Base-by-base conservation (phyloP, 169 alveolate genomes). In the Eimeria zaria region DNA sequence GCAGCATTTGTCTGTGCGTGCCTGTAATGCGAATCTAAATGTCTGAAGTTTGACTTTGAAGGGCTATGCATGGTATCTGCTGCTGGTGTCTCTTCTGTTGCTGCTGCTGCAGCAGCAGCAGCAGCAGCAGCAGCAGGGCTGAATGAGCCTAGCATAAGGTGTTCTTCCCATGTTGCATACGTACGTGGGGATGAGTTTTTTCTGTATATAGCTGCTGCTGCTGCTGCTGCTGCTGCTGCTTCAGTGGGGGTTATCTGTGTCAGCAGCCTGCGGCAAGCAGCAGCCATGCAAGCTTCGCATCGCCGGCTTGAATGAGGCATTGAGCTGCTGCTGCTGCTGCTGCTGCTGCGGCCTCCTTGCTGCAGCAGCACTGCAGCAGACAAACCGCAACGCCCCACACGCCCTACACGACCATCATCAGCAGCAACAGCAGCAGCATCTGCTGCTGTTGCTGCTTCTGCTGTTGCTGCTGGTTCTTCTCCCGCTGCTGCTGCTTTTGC, bases 281-380 rank as follows among this genome's bases (percentile, higher is more conserved):
- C 69, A 46, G 89, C 89, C 20, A 81, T 81, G 55, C 89, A 81
- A 7, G 89, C 89, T 30, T 81, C 89, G 71, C 89, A 81, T 27
- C 71, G 64, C 39, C 89, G 64, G 30, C 89, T 51, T 30, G 73
- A 81, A 48, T 36, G 69, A 46, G 33, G 89, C 27, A 2, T 58
- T 16, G 6, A 58, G 67, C 60, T 51, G 60, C 60, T 51, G 60
- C 60, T 51, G 60, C 60, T 51, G 60, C 14, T 51, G 60, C 60
- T 51, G 60, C 60, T 51, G 60, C 60, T 51, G 60, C 60, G 7
- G 60, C 60, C 14, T 7, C 60, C 7, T 14, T 51, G 60, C 20
- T 51, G 67, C 67, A 58, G 67, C 67, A 58, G 27, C 67, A 58
- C 67, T 14, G 67, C 16, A 58, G 67, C 8, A 58, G 67, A 58